These are phyloP conservation scores for Caryopteris hybrid DNA, from an alignment of 305 asterid genomes.

Conservation along the genomic window DNA sequence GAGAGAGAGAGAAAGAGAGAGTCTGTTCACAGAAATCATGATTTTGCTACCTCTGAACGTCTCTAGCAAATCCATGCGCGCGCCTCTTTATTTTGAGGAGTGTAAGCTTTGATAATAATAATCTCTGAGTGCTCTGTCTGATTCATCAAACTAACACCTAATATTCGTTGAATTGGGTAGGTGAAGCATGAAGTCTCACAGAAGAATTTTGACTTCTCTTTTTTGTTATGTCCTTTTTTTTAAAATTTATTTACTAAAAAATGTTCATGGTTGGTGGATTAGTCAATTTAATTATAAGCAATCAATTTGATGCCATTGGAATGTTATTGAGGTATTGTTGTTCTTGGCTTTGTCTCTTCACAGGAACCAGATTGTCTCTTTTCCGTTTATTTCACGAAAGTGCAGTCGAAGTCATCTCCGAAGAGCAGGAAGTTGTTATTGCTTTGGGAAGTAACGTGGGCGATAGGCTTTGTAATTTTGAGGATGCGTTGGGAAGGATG, in stretches of 20 bases:
- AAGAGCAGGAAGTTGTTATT: conserved; percentile 78
- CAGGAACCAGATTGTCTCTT: conserved; percentile 35
- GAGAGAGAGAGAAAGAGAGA: no score
- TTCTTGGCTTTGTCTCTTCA: background rate
- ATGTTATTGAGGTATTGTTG: background rate
- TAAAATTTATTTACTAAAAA: background rate
- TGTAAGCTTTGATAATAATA: background rate
- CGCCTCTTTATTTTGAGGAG: background rate
- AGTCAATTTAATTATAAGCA: background rate
- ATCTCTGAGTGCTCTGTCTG: background rate
- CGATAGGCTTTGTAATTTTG: conserved; percentile 64
- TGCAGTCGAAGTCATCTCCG: conserved; percentile 59
- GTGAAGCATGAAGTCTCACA: background rate
- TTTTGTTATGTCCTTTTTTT: background rate
- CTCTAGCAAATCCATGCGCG: no score
- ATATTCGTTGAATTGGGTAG: background rate
- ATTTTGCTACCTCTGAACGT: no score
- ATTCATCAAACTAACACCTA: background rate
- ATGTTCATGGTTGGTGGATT: background rate
- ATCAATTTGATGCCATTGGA: background rate
- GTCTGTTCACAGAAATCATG: no score
- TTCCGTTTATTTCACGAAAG: conserved; percentile 42
- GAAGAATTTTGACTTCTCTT: conserved; percentile 7
- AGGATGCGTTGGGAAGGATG: conserved; percentile 75
- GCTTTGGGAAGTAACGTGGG: conserved; percentile 98